Percentiles rank a stretch among this genome's conserved stretches.
phyloP scores from a whole-genome alignment of 805 yeast genomes.

The Brettanomyces sp. region DNA sequence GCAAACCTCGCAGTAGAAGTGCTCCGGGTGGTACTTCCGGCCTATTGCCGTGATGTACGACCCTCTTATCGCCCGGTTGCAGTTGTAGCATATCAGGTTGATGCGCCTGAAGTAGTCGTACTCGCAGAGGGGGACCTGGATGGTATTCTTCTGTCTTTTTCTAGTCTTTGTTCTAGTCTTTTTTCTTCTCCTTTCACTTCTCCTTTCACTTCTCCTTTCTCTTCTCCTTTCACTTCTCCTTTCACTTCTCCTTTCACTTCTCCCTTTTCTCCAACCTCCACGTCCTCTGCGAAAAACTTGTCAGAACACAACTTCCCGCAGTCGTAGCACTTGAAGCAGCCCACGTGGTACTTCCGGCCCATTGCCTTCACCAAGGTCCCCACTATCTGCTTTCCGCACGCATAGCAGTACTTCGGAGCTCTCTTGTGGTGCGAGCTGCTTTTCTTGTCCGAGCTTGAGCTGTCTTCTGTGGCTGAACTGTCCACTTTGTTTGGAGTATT shows the following conservation, averaged over 20 bases:
- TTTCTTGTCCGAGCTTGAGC: too few relatives aligned
- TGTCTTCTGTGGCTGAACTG: too few relatives aligned
- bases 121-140: constrained; percentile 71
- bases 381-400: constrained; percentile 42
- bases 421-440: constrained; percentile 6
- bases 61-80: constrained; percentile 81
- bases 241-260: background rate
- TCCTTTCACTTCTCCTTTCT: too few relatives aligned
- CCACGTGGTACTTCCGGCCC: constrained; percentile 70
- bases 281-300: constrained; percentile 79
- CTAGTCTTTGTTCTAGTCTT: background rate
- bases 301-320: constrained; percentile 76
- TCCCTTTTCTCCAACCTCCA: constrained; percentile 10
- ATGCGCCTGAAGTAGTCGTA: constrained; percentile 82
- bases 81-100: constrained; percentile 76
- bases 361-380: constrained; percentile 86
- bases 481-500: too few relatives aligned
- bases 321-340: constrained; percentile 79
- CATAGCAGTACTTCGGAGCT: constrained; percentile 35
- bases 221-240: too few relatives aligned
- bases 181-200: too few relatives aligned
- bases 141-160: background rate
- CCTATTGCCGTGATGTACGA: constrained; percentile 92
- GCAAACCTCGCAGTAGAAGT: constrained; percentile 86
- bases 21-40: constrained; percentile 87